A percentile compares a stretch with the other conserved stretches of the same genome.
Evolutionary conservation across 768 basidiomycete genomes (phyloP).

Genomic region (Rhizopogon vinicolor): DNA sequence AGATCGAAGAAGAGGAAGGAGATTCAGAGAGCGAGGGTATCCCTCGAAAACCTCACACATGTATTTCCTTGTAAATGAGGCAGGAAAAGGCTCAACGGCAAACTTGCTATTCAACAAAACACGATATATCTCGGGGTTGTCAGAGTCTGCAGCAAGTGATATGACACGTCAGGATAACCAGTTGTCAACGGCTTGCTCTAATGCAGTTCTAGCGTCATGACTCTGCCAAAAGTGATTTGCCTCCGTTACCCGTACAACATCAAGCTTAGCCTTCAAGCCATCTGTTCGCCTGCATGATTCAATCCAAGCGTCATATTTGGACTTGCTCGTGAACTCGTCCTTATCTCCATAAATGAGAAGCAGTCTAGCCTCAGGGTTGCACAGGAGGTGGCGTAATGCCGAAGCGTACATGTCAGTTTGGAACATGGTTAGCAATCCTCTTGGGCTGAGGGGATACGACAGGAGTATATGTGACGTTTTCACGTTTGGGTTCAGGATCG

Average conservation of each 20-base stretch:
- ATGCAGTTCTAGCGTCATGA: conserved; percentile 13
- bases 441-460: conserved; percentile 72
- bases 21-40: no score
- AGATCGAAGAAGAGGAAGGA: no score
- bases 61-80: no score
- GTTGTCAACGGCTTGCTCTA: conserved; percentile 14
- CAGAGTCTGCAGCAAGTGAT: not conserved
- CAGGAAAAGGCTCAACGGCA: no score
- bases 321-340: conserved; percentile 65
- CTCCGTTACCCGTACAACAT: conserved; percentile 34
- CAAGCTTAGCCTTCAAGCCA: conserved; percentile 21
- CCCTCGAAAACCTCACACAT: no score
- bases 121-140: not conserved
- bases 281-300: conserved; percentile 28
- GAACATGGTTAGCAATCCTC: conserved; percentile 68
- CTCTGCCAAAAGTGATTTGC: conserved; percentile 70
- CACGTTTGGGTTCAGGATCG: conserved; percentile 43
- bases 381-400: conserved; percentile 46
- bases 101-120: not conserved
- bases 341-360: conserved; percentile 62
- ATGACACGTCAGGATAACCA: conserved; percentile 13
- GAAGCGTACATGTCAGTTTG: conserved; percentile 47
- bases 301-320: conserved; percentile 54
- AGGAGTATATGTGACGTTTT: conserved; percentile 63
- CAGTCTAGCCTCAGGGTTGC: conserved; percentile 42